A percentile compares a stretch with the other conserved stretches of the same genome.
These are phyloP conservation scores for Trichoderma simmonsii DNA, from an alignment of 2,329 filamentous ascomycete species.

Conservation along the genomic window DNA sequence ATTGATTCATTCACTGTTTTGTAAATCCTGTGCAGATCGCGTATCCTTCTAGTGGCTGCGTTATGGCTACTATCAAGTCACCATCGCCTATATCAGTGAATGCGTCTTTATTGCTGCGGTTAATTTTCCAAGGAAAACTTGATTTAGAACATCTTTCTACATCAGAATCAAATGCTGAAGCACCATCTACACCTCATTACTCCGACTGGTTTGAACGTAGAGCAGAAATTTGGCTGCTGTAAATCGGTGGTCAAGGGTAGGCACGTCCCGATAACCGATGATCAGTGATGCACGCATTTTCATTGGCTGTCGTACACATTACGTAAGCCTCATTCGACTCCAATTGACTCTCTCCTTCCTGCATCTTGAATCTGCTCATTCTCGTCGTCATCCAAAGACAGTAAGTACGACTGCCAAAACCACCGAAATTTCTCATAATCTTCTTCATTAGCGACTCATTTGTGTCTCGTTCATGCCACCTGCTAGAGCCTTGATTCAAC, in stretches of 20 bases:
- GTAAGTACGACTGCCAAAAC: background rate
- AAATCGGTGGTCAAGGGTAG: background rate
- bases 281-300: background rate
- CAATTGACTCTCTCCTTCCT: background rate
- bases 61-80: background rate
- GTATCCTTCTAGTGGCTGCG: background rate
- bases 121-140: background rate
- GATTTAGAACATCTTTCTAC: background rate
- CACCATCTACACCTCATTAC: background rate
- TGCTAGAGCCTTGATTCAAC: background rate
- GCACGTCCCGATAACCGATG: background rate
- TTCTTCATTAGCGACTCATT: background rate
- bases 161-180: accelerated
- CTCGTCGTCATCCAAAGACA: background rate
- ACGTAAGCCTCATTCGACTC: background rate
- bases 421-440: background rate
- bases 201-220: background rate
- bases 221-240: background rate
- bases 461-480: accelerated
- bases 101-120: background rate
- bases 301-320: background rate
- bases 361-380: background rate
- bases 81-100: background rate
- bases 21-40: background rate
- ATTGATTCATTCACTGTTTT: background rate